Percentiles rank a stretch among this genome's conserved stretches.
phyloP scores from a whole-genome alignment of 805 yeast genomes.

The Cyberlindnera bimundalis region DNA sequence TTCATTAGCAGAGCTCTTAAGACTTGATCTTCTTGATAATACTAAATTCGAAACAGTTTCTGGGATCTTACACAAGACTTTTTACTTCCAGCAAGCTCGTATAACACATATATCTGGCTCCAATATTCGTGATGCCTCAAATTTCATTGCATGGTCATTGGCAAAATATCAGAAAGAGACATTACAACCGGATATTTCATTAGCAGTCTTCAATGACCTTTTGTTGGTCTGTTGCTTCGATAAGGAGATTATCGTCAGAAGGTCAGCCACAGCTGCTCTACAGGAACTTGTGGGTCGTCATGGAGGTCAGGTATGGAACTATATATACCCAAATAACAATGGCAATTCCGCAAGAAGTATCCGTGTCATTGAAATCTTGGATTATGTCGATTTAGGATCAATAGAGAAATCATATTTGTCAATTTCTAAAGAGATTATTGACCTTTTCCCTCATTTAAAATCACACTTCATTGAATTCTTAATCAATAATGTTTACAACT shows the following conservation, averaged over 20 bases:
- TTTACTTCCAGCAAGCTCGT: conserved; percentile 57
- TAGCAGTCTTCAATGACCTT: conserved; percentile 32
- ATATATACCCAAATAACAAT: conserved; percentile 18
- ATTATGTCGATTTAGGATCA: conserved; percentile 45
- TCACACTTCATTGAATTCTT: conserved; percentile 33
- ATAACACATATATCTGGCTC: conserved; percentile 54
- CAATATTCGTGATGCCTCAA: conserved; percentile 79
- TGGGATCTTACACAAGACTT: conserved; percentile 39
- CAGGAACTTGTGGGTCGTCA: conserved; percentile 85
- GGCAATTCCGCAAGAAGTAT: conserved; percentile 39
- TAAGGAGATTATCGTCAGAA: conserved; percentile 64
- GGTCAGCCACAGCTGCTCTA: conserved; percentile 82
- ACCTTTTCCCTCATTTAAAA: conserved; percentile 24
- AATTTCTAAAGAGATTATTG: conserved; percentile 32
- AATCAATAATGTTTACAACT: conserved; percentile 31
- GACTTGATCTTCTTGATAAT: conserved; percentile 15
- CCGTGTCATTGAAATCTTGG: conserved; percentile 55
- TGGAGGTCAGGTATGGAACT: conserved; percentile 40
- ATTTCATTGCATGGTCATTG: conserved; percentile 82
- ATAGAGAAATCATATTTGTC: conserved; percentile 37
- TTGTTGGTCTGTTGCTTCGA: conserved; percentile 63
- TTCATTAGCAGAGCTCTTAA: conserved; percentile 32
- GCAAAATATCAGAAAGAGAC: conserved; percentile 39
- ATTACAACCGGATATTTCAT: conserved; percentile 19
- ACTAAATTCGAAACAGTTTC: conserved; percentile 13